phyloP scores from a whole-genome alignment of 345 rosid genomes.

The Brassica juncea region DNA sequence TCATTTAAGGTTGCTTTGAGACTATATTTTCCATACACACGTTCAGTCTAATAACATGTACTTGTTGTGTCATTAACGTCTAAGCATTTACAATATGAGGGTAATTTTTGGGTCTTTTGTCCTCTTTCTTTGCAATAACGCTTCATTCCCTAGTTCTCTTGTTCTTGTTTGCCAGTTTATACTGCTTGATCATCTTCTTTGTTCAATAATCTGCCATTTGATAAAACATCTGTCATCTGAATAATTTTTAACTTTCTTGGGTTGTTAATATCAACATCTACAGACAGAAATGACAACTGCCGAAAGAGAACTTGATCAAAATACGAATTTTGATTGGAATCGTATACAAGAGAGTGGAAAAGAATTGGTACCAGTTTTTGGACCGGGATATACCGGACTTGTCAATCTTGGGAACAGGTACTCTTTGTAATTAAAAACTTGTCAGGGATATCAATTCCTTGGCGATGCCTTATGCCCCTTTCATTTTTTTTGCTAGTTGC shows the following conservation, averaged over 20 bases:
- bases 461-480: slow-evolving; percentile 19
- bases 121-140: not conserved
- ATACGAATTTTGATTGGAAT: slow-evolving; percentile 95
- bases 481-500: slow-evolving; percentile 63
- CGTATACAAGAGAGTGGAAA: slow-evolving; percentile 99
- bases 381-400: slow-evolving; percentile 97
- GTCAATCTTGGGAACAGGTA: slow-evolving; percentile 98
- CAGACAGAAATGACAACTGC: slow-evolving; percentile 99
- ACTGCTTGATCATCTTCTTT: slow-evolving; percentile 16
- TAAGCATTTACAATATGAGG: not conserved
- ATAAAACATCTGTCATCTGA: slow-evolving; percentile 1
- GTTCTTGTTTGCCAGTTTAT: slow-evolving; percentile 10
- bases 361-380: slow-evolving; percentile 76
- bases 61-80: not conserved
- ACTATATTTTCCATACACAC: not conserved
- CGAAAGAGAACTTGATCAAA: slow-evolving; percentile 98
- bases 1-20: slow-evolving; percentile 11
- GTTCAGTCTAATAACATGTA: slow-evolving; percentile 12
- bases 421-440: slow-evolving; percentile 13
- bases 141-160: slow-evolving; percentile 16
- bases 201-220: slow-evolving; percentile 14
- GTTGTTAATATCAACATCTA: slow-evolving; percentile 29
- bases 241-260: slow-evolving; percentile 26
- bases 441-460: slow-evolving; percentile 6
- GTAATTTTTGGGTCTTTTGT: not conserved